Evolutionary conservation across 164 flowering plant genomes (phyloP), one percentile per base, ranked within the genome.

Genomic region (Vitis riparia): DNA sequence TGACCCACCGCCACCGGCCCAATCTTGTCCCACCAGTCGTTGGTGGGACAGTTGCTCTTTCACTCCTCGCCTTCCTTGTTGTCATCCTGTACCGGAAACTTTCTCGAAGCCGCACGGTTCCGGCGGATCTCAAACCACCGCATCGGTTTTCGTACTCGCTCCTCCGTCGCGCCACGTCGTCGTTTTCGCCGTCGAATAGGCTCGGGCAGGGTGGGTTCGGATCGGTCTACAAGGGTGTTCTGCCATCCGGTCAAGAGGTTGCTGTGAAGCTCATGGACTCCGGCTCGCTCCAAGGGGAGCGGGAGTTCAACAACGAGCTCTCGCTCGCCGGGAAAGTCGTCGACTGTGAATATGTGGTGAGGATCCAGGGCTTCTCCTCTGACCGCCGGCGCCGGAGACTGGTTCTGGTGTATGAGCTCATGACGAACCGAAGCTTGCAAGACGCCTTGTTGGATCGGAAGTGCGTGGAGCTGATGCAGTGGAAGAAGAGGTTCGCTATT

Each of bases 131-230:
- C 66, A 81, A 81, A 32, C 79, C 85, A 6, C 86, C 86, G 3
- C 83, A 76, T 67, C 81, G 86, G 7, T 88, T 84, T 80, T 80
- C 94, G 10, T 92, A 83, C 81, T 68, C 87, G 8, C 67, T 69
- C n/a, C 89, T 92, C 77, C 89, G 93, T 55, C 86, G 89, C 51
- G 87, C 97, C 67, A 91, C 98, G 5, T 30, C 68, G 1, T 83
- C 90, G 0, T 94, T 94, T 77, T 75, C 94, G 9, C 59, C 87
- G 0, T 70, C 85, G 13, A 80, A 80, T 78, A 87, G 86, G 15
- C 82, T 94, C 60, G 98, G 98, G 47, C 94, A 91, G 59, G 98
- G 99, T 13, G 97, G 94, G 2, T 94, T 93, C 60, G 97, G 96
- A 1, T 86, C 99, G 1, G 97, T 94, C 55, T 88, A 70, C 75